phyloP scores from a whole-genome alignment of 192 early-diverging fungal species.

The Coemansia sp. region DNA sequence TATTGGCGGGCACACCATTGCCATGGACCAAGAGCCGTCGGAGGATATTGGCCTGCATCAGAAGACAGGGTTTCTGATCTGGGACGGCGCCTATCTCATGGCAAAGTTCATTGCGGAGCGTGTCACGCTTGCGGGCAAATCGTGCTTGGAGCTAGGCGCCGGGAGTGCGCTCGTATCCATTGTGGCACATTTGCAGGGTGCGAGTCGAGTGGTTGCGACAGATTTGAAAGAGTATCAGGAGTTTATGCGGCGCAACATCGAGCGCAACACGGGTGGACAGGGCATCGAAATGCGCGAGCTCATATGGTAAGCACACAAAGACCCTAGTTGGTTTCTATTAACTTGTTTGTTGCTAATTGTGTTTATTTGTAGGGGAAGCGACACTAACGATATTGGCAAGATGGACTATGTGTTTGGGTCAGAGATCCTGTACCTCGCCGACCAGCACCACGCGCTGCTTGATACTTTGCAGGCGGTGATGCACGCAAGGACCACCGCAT shows the following conservation, averaged over 20 bases:
- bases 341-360: not conserved
- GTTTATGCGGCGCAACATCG: conserved; percentile 12
- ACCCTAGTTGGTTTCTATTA: no score
- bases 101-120: conserved; percentile 15
- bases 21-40: conserved; percentile 11
- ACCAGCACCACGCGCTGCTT: not conserved
- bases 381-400: not conserved
- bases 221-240: conserved; percentile 16
- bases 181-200: not conserved
- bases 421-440: not conserved
- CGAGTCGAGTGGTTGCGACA: conserved; percentile 11
- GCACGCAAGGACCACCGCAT: not conserved
- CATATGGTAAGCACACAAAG: not conserved
- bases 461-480: not conserved
- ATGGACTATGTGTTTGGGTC: not conserved
- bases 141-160: not conserved
- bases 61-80: conserved; percentile 29
- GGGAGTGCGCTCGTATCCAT: not conserved
- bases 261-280: not conserved
- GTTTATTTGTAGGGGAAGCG: not conserved
- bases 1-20: conserved; percentile 20
- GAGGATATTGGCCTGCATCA: conserved; percentile 10
- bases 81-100: conserved; percentile 34
- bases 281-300: conserved; percentile 11
- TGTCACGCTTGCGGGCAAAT: not conserved